Conservation (phyloP, 345 rosid genomes). For the Durio zibethinus region DNA sequence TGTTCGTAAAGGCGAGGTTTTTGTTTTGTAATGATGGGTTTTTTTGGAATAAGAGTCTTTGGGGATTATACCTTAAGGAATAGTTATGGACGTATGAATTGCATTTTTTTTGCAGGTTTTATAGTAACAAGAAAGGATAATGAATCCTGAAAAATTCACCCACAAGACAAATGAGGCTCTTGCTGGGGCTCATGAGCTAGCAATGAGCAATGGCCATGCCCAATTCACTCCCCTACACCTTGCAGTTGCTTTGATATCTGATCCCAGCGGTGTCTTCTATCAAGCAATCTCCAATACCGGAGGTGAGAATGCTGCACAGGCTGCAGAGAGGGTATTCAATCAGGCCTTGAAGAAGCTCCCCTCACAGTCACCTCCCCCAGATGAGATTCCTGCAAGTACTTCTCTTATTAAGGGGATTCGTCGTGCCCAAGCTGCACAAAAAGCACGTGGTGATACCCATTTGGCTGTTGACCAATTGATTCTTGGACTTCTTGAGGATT, state of each 20-base stretch:
- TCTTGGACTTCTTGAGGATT: constrained; percentile 81
- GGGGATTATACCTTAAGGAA: neutral
- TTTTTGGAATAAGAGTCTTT: neutral
- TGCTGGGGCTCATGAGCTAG: constrained; percentile 64
- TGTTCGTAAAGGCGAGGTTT: neutral
- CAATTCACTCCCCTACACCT: constrained; percentile 90
- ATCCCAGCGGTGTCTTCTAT: constrained; percentile 58
- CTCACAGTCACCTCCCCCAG: constrained; percentile 75
- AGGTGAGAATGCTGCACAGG: constrained; percentile 53
- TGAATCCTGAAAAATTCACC: constrained; percentile 91
- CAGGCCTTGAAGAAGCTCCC: constrained; percentile 76
- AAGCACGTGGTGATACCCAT: constrained; percentile 61
- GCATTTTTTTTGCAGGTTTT: neutral
- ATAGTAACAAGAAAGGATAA: constrained; percentile 4
- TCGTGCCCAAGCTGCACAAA: constrained; percentile 74
- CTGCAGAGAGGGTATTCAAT: constrained; percentile 64
- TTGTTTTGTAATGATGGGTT: neutral
- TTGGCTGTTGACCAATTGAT: constrained; percentile 78
- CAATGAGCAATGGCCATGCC: constrained; percentile 62
- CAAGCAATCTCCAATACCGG: constrained; percentile 59
- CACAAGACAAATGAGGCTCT: constrained; percentile 86
- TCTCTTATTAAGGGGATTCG: constrained; percentile 63
- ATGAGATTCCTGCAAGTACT: constrained; percentile 70
- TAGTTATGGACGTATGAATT: neutral
- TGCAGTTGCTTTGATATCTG: constrained; percentile 65